phyloP scores from a whole-genome alignment of 139 green algal genomes.

The Coelastrella sp. region DNA sequence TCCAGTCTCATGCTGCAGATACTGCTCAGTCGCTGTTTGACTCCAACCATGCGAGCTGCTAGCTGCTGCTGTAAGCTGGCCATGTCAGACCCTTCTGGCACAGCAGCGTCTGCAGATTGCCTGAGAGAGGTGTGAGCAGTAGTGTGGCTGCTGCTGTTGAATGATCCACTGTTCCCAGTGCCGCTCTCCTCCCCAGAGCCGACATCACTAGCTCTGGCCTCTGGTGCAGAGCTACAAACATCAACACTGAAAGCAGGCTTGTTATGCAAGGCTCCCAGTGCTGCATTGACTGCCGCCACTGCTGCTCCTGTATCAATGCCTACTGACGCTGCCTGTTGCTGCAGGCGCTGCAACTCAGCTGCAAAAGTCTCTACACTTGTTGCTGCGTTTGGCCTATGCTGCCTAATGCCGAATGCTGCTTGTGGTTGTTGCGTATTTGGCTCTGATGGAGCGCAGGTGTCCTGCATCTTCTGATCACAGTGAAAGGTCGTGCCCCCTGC shows the following conservation, averaged over 20 bases:
- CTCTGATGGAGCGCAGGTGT: too few relatives aligned
- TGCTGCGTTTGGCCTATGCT: too few relatives aligned
- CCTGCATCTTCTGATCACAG: too few relatives aligned
- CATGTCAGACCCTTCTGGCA: neutral
- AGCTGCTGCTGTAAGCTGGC: slow-evolving; percentile 35
- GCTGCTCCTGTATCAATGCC: neutral
- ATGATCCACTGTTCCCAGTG: too few relatives aligned
- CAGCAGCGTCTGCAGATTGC: neutral
- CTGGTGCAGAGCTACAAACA: too few relatives aligned
- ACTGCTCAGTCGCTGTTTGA: slow-evolving; percentile 44
- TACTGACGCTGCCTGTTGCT: slow-evolving; percentile 14
- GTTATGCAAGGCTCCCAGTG: neutral
- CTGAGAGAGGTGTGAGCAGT: neutral
- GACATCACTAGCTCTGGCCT: too few relatives aligned
- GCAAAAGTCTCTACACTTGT: neutral
- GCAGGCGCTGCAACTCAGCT: slow-evolving; percentile 12
- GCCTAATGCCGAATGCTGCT: too few relatives aligned
- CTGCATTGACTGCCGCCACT: neutral
- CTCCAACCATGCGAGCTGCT: slow-evolving; percentile 29
- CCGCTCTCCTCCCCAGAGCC: too few relatives aligned
- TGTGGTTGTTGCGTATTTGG: too few relatives aligned
- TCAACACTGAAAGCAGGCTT: too few relatives aligned
- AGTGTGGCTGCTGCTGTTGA: neutral
- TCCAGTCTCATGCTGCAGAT: slow-evolving; percentile 36
- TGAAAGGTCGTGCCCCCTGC: neutral